A percentile compares a stretch with the other conserved stretches of the same genome.
Conservation (phyloP, 83 land plant species). For the Thuja plicata region DNA sequence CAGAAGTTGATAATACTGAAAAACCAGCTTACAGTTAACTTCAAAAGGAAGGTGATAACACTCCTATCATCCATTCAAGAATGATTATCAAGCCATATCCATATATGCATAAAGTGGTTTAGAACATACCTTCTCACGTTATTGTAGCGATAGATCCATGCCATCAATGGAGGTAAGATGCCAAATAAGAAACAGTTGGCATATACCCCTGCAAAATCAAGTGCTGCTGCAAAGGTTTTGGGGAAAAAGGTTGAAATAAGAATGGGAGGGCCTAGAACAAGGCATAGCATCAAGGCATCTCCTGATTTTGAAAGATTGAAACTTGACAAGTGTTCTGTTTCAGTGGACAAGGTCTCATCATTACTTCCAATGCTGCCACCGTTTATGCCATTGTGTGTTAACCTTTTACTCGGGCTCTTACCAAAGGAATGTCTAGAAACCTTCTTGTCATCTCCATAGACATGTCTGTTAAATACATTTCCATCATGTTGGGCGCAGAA, state of each 20-base stretch:
- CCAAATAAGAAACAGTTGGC: slow-evolving; percentile 30
- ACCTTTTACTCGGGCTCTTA: neutral
- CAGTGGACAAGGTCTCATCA: no score
- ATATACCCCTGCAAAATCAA: slow-evolving; percentile 81
- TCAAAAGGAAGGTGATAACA: neutral
- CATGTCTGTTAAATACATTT: neutral
- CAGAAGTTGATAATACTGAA: neutral
- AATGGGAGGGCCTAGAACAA: neutral
- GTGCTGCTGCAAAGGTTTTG: slow-evolving; percentile 40
- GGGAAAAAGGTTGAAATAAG: slow-evolving; percentile 49
- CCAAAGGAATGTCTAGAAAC: neutral
- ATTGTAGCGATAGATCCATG: no score
- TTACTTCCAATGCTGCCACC: no score
- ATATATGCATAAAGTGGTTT: no score
- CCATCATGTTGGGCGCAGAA: neutral
- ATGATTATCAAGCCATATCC: no score
- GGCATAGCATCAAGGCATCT: slow-evolving; percentile 25
- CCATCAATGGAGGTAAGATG: no score
- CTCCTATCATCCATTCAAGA: no score
- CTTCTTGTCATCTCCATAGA: neutral
- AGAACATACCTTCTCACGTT: no score
- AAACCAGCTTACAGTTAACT: neutral
- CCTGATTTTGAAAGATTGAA: neutral
- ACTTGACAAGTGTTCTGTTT: neutral
- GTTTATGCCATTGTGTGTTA: neutral